Percentiles rank a stretch among this genome's conserved stretches.
These are phyloP conservation scores for Solanum hybrid DNA, from an alignment of 305 asterid species.

Conservation along the genomic window DNA sequence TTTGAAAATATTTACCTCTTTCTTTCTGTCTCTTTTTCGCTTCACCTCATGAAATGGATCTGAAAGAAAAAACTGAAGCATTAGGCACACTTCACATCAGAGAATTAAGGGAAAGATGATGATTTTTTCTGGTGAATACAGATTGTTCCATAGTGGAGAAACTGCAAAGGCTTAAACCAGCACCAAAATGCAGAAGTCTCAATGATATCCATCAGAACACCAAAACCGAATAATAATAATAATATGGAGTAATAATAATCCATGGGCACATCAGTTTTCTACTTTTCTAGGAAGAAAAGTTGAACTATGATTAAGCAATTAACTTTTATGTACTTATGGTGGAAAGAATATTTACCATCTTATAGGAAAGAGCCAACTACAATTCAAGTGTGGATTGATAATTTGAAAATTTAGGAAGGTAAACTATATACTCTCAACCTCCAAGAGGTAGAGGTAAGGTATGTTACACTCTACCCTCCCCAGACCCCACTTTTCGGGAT, in stretches of 20 bases:
- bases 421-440: background rate
- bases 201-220: background rate
- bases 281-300: background rate
- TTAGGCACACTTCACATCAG: background rate
- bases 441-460: background rate
- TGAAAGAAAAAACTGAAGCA: conserved; percentile 19
- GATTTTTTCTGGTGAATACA: background rate
- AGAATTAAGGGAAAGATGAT: background rate
- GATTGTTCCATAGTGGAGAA: background rate
- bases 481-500: background rate
- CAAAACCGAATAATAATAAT: background rate
- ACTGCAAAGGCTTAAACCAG: background rate
- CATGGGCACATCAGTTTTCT: background rate
- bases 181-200: background rate
- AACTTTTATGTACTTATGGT: background rate
- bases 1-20: conserved; percentile 41
- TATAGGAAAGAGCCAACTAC: background rate
- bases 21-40: conserved; percentile 76
- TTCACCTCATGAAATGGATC: conserved; percentile 96
- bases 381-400: background rate
- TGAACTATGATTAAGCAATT: background rate
- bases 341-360: background rate
- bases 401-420: background rate
- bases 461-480: background rate
- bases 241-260: background rate